Evolutionary conservation across 805 yeast species (phyloP).

Genomic region (Candida methanosorbosa): DNA sequence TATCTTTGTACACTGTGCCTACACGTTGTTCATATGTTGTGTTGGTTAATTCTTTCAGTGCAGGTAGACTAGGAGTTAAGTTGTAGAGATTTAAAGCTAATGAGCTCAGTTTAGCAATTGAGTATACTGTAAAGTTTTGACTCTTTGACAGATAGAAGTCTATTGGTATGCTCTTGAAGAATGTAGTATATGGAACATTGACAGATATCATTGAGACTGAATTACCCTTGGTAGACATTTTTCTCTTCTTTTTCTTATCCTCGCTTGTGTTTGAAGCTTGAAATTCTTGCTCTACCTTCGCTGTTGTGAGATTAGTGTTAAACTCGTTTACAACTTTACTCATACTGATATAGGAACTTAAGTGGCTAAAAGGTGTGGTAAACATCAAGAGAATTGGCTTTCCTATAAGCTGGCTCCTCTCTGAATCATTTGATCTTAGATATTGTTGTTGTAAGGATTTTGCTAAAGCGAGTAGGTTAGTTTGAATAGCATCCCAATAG

Average conservation of each 20-base stretch:
- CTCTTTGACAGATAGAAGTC: slow-evolving; percentile 27
- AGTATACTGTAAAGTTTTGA: slow-evolving; percentile 23
- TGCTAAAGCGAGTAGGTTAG: slow-evolving; percentile 5
- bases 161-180: slow-evolving; percentile 33
- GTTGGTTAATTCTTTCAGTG: no score
- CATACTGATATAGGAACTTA: slow-evolving; percentile 38
- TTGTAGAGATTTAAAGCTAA: slow-evolving; percentile 51
- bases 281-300: slow-evolving; percentile 8
- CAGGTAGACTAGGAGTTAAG: slow-evolving; percentile 31
- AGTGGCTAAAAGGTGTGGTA: slow-evolving; percentile 31
- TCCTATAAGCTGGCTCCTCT: slow-evolving; percentile 2
- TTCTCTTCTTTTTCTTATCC: slow-evolving; percentile 21
- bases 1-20: slow-evolving; percentile 22
- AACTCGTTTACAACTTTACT: slow-evolving; percentile 40
- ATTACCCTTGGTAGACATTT: slow-evolving; percentile 5
- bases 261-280: no score
- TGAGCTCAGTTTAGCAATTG: slow-evolving; percentile 28
- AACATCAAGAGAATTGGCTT: slow-evolving; percentile 42
- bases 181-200: slow-evolving; percentile 9
- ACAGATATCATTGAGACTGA: slow-evolving; percentile 1
- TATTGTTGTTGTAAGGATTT: slow-evolving; percentile 6
- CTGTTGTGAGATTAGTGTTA: slow-evolving; percentile 22
- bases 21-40: no score
- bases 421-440: neutral
- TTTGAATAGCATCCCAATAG: slow-evolving; percentile 20